Evolutionary conservation across 192 early-diverging fungal genomes (phyloP).

Genomic region (Coemansia sp.): DNA sequence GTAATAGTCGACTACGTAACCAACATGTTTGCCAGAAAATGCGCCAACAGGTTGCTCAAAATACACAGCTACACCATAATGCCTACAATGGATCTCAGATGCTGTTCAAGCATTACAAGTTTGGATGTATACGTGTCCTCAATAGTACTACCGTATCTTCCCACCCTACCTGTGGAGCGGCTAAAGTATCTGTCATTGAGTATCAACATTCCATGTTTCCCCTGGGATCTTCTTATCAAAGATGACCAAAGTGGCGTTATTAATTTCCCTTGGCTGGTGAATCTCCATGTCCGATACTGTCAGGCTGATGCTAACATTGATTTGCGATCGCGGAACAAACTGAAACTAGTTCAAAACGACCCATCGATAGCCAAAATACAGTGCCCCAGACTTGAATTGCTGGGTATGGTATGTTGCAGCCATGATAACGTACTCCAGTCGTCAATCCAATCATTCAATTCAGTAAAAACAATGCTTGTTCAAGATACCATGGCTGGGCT

Average conservation of each 20-base stretch:
- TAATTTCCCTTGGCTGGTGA: background rate
- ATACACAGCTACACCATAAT: background rate
- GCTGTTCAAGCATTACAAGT: background rate
- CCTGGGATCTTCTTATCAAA: background rate
- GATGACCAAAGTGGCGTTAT: background rate
- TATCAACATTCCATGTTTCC: background rate
- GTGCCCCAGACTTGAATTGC: background rate
- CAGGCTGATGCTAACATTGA: background rate
- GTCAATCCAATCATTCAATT: background rate
- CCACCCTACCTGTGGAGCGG: background rate
- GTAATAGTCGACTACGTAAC: background rate
- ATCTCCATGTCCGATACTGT: background rate
- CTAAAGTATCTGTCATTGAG: background rate
- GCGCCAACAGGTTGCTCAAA: background rate
- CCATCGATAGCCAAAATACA: background rate
- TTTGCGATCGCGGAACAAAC: background rate
- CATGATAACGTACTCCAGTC: background rate
- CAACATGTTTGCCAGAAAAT: background rate
- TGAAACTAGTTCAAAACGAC: background rate
- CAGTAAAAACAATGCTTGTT: background rate
- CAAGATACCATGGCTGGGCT: background rate
- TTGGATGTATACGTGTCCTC: background rate
- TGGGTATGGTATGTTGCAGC: background rate
- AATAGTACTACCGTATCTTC: background rate
- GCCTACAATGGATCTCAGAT: background rate